Base-by-base conservation (phyloP, 2,329 filamentous ascomycete species). In the Aspergillus sp. region DNA sequence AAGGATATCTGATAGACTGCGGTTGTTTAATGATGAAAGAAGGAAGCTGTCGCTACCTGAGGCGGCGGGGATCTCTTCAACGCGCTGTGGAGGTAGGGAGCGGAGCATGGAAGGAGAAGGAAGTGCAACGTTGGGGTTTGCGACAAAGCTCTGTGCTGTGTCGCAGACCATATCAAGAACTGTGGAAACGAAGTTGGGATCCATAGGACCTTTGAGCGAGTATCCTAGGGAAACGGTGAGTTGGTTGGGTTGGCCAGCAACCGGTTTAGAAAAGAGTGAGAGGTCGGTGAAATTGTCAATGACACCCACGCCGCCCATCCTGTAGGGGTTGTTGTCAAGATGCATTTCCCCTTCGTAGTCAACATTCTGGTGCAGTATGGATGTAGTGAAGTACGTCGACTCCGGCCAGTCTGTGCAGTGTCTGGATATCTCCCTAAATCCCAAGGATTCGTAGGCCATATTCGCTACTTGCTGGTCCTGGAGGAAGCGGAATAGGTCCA, bases 391-490 rank as follows among this genome's bases (percentile, higher is more conserved):
- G 57, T 73, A 70, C 3, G 70, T 73, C 65, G 74, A 76, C 19
- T 73, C 68, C 5, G 75, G 71, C 73, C 74, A 77, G 52, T 76
- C 73, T 4, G 73, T 77, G 60, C 74, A 77, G 49, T 72, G 66
- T 21, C 69, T 69, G 56, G 79, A 78, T 33, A 86, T 84, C 66
- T 86, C 83, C 2, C 71, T 67, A 60, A 86, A 79, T 0, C 82
- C 82, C 51, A 86, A 73, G 49, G 79, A 77, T 64, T 86, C 84
- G 67, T 83, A 80, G 6, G 80, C 77, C 60, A 84, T 81, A 62
- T 80, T 81, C 49, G 81, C 77, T 44, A 85, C 77, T 66, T 86
- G 83, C 68, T 86, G 84, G 57, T 81, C 73, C 70, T 86, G 83
- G 19, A 86, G 77, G 56, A 77, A 72, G 15, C 76, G 74, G 56